Conservation (phyloP, 306 rosid species). For the Quercus glauca region DNA sequence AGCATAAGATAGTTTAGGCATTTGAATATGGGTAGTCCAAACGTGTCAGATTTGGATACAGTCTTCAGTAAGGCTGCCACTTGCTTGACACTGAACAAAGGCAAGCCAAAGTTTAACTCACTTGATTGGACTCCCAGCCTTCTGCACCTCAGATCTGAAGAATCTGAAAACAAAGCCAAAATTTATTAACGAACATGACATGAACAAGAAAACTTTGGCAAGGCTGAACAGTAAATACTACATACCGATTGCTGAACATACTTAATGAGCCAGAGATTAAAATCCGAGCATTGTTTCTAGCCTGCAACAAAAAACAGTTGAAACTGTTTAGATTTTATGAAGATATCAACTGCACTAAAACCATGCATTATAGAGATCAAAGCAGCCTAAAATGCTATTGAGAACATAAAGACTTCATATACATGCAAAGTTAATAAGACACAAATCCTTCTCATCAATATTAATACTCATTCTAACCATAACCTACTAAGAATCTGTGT, state of each 20-base stretch:
- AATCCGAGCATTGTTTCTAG: slow-evolving; percentile 97
- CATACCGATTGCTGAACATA: slow-evolving; percentile 83
- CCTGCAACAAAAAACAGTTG: slow-evolving; percentile 42
- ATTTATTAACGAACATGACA: slow-evolving; percentile 12
- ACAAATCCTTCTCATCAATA: not conserved
- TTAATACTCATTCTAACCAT: not conserved
- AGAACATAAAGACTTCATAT: not conserved
- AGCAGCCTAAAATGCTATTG: slow-evolving; percentile 8
- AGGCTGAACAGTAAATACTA: not conserved
- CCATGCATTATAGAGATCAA: slow-evolving; percentile 6
- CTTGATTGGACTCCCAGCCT: slow-evolving; percentile 74
- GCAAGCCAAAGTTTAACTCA: slow-evolving; percentile 41
- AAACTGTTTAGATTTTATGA: not conserved
- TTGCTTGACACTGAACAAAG: not conserved
- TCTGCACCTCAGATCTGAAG: slow-evolving; percentile 82
- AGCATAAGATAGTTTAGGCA: not conserved
- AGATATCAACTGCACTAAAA: not conserved
- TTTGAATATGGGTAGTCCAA: not conserved
- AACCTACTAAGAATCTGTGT: no score
- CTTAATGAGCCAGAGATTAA: slow-evolving; percentile 87
- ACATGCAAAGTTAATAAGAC: not conserved
- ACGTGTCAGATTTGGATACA: not conserved
- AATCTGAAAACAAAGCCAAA: slow-evolving; percentile 49
- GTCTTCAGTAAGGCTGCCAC: not conserved
- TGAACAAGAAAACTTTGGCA: slow-evolving; percentile 1